Conservation (phyloP, 2,329 filamentous ascomycete genomes). For the Coniosporium tulheliwenetii region DNA sequence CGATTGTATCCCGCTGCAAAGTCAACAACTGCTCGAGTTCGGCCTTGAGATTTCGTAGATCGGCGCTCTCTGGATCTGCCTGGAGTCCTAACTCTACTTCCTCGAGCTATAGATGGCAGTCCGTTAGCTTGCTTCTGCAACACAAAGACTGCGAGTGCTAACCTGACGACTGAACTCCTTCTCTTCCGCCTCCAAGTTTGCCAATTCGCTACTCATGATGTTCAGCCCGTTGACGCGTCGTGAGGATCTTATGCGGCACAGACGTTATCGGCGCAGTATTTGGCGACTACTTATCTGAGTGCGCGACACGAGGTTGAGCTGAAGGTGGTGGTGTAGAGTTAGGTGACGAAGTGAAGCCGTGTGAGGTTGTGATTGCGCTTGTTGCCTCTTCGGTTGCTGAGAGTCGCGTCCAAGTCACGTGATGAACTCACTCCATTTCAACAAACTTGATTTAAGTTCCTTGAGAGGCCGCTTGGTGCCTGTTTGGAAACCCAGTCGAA, state of each 20-base stretch:
- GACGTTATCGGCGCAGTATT: not conserved
- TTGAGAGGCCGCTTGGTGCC: no score
- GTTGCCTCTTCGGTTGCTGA: no score
- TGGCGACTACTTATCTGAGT: no score
- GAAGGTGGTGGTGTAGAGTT: no score
- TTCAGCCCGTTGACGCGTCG: conserved; percentile 1
- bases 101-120: conserved; percentile 46
- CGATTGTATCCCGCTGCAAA: conserved; percentile 64
- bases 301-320: no score
- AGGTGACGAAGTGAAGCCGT: no score
- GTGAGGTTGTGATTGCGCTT: no score
- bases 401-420: no score
- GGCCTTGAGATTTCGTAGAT: conserved; percentile 59
- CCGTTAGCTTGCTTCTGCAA: conserved; percentile 1
- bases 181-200: conserved; percentile 22
- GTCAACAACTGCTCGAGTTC: conserved; percentile 73
- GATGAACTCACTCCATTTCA: no score
- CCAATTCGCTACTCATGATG: conserved; percentile 10
- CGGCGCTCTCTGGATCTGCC: conserved; percentile 64
- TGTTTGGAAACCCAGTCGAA: no score
- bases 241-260: not conserved
- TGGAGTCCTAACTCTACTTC: conserved; percentile 61
- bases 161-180: conserved; percentile 47
- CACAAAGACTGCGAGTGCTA: conserved; percentile 5
- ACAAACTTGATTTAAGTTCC: no score